These are phyloP conservation scores for Closterium sp. DNA, from an alignment of 139 green algal species.

Conservation along the genomic window DNA sequence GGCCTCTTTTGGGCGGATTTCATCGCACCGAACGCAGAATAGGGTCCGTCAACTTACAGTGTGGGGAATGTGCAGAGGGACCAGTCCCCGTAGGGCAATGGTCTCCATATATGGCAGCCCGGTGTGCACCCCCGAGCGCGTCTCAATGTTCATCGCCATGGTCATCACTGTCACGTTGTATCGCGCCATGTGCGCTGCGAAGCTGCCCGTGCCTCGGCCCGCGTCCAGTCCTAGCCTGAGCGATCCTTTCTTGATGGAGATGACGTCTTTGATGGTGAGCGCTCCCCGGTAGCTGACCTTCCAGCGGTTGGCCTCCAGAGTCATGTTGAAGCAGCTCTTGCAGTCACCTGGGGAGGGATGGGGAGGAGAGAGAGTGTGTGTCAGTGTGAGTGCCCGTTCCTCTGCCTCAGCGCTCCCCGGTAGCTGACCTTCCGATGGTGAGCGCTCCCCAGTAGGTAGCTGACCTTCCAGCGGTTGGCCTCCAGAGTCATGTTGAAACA, in stretches of 20 bases:
- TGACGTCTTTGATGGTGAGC: constrained; percentile 24
- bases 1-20: no score
- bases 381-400: no score
- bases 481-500: constrained; percentile 5
- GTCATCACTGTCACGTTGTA: constrained; percentile 15
- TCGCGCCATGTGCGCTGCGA: not conserved
- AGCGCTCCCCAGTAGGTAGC: constrained; percentile 18
- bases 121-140: not conserved
- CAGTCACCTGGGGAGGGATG: not conserved
- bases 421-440: no score
- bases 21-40: no score
- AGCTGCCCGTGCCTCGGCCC: not conserved
- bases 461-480: not conserved
- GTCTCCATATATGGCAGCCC: not conserved
- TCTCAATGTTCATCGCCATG: constrained; percentile 1
- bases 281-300: constrained; percentile 12
- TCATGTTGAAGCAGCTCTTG: not conserved
- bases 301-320: constrained; percentile 14
- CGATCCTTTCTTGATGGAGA: constrained; percentile 27
- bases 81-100: not conserved
- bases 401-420: no score
- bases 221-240: constrained; percentile 12
- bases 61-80: not conserved
- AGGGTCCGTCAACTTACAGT: not conserved
- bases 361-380: no score